These are phyloP conservation scores for Oryza meyeriana DNA, from an alignment of 176 grass and related monocot species.

Conservation along the genomic window DNA sequence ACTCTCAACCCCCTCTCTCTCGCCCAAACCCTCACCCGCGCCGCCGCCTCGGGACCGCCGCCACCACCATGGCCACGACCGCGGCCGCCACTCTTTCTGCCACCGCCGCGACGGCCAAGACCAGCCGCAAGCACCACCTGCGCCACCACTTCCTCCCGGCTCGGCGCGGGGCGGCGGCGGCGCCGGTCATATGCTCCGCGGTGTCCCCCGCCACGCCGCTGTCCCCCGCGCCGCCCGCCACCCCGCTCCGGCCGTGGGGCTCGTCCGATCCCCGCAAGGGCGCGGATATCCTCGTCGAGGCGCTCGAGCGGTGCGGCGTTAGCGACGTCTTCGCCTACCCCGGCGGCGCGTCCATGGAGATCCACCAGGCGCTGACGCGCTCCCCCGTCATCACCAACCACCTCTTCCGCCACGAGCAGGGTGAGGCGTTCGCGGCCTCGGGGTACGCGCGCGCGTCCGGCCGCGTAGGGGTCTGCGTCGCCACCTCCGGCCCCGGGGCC, in stretches of 20 bases:
- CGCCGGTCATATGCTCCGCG: conserved; percentile 59
- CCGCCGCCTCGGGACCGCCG: conserved; percentile 25
- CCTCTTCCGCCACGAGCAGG: conserved; percentile 95
- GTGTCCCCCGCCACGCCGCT: conserved; percentile 35
- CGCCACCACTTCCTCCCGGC: neutral
- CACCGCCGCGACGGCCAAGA: neutral
- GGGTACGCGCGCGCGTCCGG: conserved; percentile 85
- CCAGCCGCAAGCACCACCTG: neutral
- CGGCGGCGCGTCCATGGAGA: conserved; percentile 98
- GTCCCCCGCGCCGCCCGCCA: conserved; percentile 19
- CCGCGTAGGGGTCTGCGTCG: conserved; percentile 77
- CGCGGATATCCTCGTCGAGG: conserved; percentile 92
- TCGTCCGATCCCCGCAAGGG: conserved; percentile 78
- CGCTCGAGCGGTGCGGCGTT: conserved; percentile 82
- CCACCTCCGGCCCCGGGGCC: conserved; percentile 91
- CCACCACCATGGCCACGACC: conserved; percentile 28
- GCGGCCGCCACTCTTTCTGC: neutral
- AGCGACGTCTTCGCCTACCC: conserved; percentile 90
- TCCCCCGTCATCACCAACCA: conserved; percentile 85
- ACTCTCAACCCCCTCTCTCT: neutral
- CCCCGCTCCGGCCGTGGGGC: conserved; percentile 46
- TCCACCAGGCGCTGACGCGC: conserved; percentile 97
- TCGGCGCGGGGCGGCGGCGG: conserved; percentile 12
- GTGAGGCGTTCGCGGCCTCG: conserved; percentile 81
- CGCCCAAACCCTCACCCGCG: conserved; percentile 24